A percentile compares a stretch with the other conserved stretches of the same genome.
phyloP scores from a whole-genome alignment of 169 alveolate species.

The Plasmodium yoelii region DNA sequence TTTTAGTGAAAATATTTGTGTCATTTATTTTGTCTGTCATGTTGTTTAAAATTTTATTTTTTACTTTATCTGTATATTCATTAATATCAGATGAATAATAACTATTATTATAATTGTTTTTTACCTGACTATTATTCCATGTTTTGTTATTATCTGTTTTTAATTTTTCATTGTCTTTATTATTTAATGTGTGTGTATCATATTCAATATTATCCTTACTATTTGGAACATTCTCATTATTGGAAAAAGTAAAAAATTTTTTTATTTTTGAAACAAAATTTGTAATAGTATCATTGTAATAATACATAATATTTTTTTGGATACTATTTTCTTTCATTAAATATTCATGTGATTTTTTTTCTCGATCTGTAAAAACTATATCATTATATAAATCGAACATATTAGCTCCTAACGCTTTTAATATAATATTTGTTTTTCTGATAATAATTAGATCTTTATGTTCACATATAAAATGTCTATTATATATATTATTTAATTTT shows the following conservation, averaged over 20 bases:
- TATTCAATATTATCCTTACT: background rate
- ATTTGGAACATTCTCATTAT: background rate
- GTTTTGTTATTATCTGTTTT: background rate
- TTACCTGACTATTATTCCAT: no score
- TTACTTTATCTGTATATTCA: background rate
- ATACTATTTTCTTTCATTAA: slow-evolving; percentile 57
- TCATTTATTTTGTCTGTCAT: no score
- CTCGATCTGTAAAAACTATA: slow-evolving; percentile 62
- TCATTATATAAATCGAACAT: slow-evolving; percentile 74
- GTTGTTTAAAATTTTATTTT: background rate
- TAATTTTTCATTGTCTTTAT: background rate
- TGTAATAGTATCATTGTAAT: slow-evolving; percentile 12
- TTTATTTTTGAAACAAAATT: slow-evolving; percentile 1
- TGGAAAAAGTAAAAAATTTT: background rate
- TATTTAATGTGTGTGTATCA: background rate
- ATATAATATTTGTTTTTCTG: slow-evolving; percentile 65
- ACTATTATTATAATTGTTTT: background rate
- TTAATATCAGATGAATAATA: no score
- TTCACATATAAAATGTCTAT: slow-evolving; percentile 77
- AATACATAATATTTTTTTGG: slow-evolving; percentile 17
- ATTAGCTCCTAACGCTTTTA: slow-evolving; percentile 64
- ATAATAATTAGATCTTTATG: slow-evolving; percentile 66
- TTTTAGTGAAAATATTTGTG: background rate
- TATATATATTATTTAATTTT: slow-evolving; percentile 72
- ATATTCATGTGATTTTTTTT: slow-evolving; percentile 73